Base-by-base conservation (phyloP, 192 early-diverging fungal genomes). In the Kickxella alabastrina region DNA sequence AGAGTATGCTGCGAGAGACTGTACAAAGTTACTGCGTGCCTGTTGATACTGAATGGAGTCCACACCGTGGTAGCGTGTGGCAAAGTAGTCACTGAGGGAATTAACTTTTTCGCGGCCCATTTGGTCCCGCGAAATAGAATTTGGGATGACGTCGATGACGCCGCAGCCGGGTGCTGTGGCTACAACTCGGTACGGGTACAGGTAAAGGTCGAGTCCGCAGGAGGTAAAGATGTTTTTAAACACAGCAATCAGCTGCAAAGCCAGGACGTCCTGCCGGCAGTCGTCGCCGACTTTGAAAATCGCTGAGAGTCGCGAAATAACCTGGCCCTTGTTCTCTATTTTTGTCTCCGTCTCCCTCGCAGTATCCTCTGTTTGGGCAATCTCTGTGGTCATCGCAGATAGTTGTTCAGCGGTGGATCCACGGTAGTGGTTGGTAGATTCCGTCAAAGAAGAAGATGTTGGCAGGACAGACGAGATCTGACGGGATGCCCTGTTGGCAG, bases 231-330 rank as follows among this genome's bases (percentile, higher is more conserved):
- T 95, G 72, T 88, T 92, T 58, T 98, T 97, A 78, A 97, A 99
- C 27, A 95, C 85, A 1, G 90, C 90, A 77, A 99, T 97, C 57
- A 99, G 79, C 77, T 99, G 97, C 42, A 99, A 68, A 3, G 97
- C 95, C 54, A 99, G 80, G 15, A 99, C 89, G 65, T 99, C 97
- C 72, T 99, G 97, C 24, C 97, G 85, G 75, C 97, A 99, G 75
- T 99, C 95, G 55, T 99, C 97, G 50, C 97, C 97, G 37, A 99
- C 95, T 81, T 99, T 99, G 82, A 99, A 99, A 51, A 99, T 99
- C 1, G 92, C 87, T 4, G 88, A 87, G 61, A 92, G 85, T 74
- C 88, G 85, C 3, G 84, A 78, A 25, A 65, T 50, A 0, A 68
- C 43, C 5, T 61, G 34, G 35, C 45, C 35, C 46, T 41, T 43